Evolutionary conservation across 2,329 filamentous ascomycete genomes (phyloP).

Genomic region (Xylariaceae sp.): DNA sequence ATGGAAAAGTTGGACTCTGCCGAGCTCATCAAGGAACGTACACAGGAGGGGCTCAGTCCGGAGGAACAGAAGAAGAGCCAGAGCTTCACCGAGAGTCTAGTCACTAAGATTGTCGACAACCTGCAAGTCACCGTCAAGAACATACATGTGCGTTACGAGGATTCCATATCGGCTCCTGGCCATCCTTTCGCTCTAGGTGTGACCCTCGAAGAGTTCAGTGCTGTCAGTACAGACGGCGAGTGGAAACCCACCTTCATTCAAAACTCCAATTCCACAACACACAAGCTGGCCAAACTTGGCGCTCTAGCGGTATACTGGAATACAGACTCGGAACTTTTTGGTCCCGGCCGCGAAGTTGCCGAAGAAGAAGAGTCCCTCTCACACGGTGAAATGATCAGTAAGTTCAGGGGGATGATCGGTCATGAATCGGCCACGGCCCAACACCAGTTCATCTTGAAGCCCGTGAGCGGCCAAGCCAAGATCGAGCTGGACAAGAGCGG

Average conservation of each 20-base stretch:
- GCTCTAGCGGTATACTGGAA: slow-evolving; percentile 97
- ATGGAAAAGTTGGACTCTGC: slow-evolving; percentile 98
- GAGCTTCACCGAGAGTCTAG: slow-evolving; percentile 91
- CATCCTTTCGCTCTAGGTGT: slow-evolving; percentile 92
- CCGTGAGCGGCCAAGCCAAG: slow-evolving; percentile 91
- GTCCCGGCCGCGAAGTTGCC: slow-evolving; percentile 71
- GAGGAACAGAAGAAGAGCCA: slow-evolving; percentile 98
- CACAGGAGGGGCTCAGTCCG: slow-evolving; percentile 84
- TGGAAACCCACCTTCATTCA: slow-evolving; percentile 98
- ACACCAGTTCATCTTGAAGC: slow-evolving; percentile 93
- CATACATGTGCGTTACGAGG: slow-evolving; percentile 96
- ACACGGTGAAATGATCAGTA: slow-evolving; percentile 72
- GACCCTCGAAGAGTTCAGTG: slow-evolving; percentile 93
- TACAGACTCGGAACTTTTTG: slow-evolving; percentile 81
- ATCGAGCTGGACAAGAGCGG: slow-evolving; percentile 94
- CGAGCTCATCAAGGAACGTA: slow-evolving; percentile 87
- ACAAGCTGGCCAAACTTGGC: slow-evolving; percentile 89
- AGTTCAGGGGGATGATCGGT: slow-evolving; percentile 77
- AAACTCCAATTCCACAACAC: slow-evolving; percentile 73
- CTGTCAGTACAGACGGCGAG: slow-evolving; percentile 88
- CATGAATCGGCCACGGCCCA: slow-evolving; percentile 49
- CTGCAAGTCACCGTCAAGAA: slow-evolving; percentile 97
- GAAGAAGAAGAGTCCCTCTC: slow-evolving; percentile 57
- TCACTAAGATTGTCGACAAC: slow-evolving; percentile 97
- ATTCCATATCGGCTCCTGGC: slow-evolving; percentile 89